These are phyloP conservation scores for Melocanna baccifera DNA, from an alignment of 176 grass and related monocot genomes.

Conservation along the genomic window DNA sequence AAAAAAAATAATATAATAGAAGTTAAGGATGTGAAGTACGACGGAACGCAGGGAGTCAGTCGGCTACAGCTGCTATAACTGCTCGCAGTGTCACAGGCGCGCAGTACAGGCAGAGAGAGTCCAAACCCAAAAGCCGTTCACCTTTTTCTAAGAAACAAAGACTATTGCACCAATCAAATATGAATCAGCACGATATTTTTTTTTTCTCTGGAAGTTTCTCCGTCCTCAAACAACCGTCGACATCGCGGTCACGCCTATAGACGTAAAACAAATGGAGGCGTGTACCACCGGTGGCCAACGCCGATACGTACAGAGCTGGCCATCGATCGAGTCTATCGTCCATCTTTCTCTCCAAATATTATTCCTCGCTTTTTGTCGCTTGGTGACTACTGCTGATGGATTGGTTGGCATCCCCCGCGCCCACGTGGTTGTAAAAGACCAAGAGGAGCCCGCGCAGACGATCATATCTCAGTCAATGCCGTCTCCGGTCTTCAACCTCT, in stretches of 20 bases:
- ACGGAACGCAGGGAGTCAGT: neutral
- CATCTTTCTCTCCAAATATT: neutral
- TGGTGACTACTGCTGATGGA: neutral
- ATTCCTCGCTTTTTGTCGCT: neutral
- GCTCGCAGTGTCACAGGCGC: neutral
- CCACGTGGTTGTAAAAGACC: conserved; percentile 11
- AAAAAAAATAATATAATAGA: too few relatives aligned
- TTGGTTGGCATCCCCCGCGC: conserved; percentile 4
- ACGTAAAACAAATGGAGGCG: neutral
- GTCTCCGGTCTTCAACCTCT: conserved; percentile 9
- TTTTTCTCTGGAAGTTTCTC: neutral
- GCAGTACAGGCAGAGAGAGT: neutral
- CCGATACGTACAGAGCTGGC: neutral
- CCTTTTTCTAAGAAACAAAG: neutral
- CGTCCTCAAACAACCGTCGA: neutral
- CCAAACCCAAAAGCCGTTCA: neutral
- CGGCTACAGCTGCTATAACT: neutral
- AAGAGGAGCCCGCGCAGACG: neutral
- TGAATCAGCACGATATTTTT: neutral
- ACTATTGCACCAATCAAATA: neutral
- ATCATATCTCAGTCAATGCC: conserved; percentile 29
- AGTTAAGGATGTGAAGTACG: too few relatives aligned
- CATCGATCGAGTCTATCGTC: neutral
- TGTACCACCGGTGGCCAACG: neutral
- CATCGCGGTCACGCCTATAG: neutral